Base-by-base conservation (phyloP, 2,329 filamentous ascomycete genomes). In the Venturia pyrina region DNA sequence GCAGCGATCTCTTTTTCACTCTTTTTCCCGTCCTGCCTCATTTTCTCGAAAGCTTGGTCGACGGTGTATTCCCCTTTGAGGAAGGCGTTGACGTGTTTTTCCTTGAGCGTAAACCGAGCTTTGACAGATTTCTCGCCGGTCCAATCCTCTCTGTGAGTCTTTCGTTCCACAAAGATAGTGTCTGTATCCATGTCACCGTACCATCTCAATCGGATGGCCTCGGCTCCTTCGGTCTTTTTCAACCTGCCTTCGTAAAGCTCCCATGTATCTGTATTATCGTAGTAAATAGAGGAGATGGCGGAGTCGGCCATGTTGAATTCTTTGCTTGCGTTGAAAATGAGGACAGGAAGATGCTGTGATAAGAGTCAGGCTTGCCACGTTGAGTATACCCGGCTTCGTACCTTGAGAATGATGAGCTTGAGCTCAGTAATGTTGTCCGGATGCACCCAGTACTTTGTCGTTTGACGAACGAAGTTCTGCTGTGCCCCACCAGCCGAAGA, bases 381-480 rank as follows among this genome's bases (percentile, higher is more conserved):
- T 4, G 46, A n/a, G 10, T 3, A 10, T 19, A 19, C 17, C 5
- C 59, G 56, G 13, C 46, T 50, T 67, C 73, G 57, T 73, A 82
- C 81, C 81, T 99, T 98, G 64, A 99, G 82, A 73, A 99, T 93
- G 74, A 99, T 93, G 76, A 99, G 87, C 81, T 99, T 99, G 68
- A 99, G 79, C 79, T 99, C 95, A 5, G 95, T 98, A 71, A 99
- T 95, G 74, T 99, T 99, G 78, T 98, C 95, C 2, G 90, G 91
- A 74, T 99, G 95, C 59, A 99, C 95, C 95, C 95, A 99, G 80
- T 99, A 99, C 78, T 99, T 99, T 41, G 95, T 99, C 0, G 95
- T 99, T 75, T 98, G 91, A 67, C 95, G 90, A 68, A 99, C 87
- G 74, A 99, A 99, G 81, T 89, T 98, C 74, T 93, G 93, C 78